Evolutionary conservation across 2,329 filamentous ascomycete genomes (phyloP), one percentile per base, ranked within the genome.

Genomic region (Curvularia verruculosa): DNA sequence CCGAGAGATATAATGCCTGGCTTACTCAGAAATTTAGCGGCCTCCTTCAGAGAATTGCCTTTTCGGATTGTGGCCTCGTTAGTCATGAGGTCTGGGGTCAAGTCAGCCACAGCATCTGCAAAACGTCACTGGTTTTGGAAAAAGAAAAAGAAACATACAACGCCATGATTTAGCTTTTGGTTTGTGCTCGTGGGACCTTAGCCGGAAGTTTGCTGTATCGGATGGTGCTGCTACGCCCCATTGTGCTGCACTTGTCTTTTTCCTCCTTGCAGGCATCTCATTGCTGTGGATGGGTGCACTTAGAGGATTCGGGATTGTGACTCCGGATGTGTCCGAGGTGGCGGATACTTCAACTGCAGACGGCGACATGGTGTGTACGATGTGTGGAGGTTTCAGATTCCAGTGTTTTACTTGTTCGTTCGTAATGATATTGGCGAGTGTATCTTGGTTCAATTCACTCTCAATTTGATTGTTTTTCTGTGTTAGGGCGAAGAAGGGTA

Each of bases 1-100:
- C 95, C 95, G 1, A 99, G 87, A 1, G 92, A 96, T 72, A 99
- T 95, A 57, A 97, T 79, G 15, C 90, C 92, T 0, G 92, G 91
- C 37, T 84, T 91, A 71, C 89, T 89, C 51, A 98, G 84, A 73
- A 88, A 89, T 54, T 84, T 85, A 43, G 93, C 93, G 5, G 93
- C 92, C 59, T 84, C 83, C 78, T 98, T 98, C 59, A 98, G 81
- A n/a, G 88, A 88, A 62, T 77, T 81, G 36, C 79, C 78, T 52
- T 77, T 77, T 18, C 81, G 71, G 13, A 68, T 74, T 85, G 91
- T 31, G 83, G 87, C 75, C 85, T 82, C 80, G 36, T 65, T 58
- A 55, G 67, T 79, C 54, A 82, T 65, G 18, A 76, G 74, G 58
- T 81, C 79, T 81, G 24, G 9, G 26, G 12, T 10, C 34, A 12